phyloP scores from a whole-genome alignment of 495 filamentous ascomycete species.

The Penicillium pancosmium region DNA sequence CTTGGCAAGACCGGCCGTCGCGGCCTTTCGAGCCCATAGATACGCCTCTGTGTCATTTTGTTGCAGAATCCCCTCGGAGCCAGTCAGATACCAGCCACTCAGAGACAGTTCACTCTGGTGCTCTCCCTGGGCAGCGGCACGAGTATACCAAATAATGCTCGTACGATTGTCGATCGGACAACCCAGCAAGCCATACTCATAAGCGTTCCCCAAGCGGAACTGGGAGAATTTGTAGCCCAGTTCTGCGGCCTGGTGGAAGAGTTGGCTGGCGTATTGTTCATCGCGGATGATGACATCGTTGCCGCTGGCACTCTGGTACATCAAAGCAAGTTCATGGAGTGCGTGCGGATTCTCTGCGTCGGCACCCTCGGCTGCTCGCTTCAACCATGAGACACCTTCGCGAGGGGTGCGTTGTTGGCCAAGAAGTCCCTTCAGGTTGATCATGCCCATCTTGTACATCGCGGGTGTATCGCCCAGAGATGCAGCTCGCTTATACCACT shows the following conservation, averaged over 20 bases:
- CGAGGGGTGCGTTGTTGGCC: constrained; percentile 82
- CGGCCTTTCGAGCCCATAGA: constrained; percentile 94
- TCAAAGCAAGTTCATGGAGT: constrained; percentile 84
- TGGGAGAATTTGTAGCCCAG: constrained; percentile 95
- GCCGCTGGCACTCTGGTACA: constrained; percentile 73
- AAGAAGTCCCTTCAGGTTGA: constrained; percentile 89
- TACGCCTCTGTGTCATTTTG: constrained; percentile 97
- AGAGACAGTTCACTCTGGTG: constrained; percentile 92
- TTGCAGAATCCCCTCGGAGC: constrained; percentile 80
- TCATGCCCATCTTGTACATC: constrained; percentile 99
- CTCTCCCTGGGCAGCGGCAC: constrained; percentile 89
- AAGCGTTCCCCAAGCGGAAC: constrained; percentile 82
- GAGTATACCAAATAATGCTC: constrained; percentile 91
- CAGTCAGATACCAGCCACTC: constrained; percentile 95
- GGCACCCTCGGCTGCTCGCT: constrained; percentile 86
- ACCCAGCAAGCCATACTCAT: constrained; percentile 86
- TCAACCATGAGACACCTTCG: constrained; percentile 88
- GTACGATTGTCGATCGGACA: constrained; percentile 78
- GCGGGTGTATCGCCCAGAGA: constrained; percentile 86
- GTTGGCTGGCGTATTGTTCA: constrained; percentile 70
- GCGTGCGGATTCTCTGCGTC: constrained; percentile 93
- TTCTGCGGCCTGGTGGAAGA: constrained; percentile 87
- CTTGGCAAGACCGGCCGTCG: constrained; percentile 79
- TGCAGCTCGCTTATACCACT: constrained; percentile 96
- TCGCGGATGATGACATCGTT: constrained; percentile 78